Percentiles rank a stretch among this genome's conserved stretches.
Evolutionary conservation across 2,329 filamentous ascomycete genomes (phyloP).

Genomic region (Diaporthe sp.): DNA sequence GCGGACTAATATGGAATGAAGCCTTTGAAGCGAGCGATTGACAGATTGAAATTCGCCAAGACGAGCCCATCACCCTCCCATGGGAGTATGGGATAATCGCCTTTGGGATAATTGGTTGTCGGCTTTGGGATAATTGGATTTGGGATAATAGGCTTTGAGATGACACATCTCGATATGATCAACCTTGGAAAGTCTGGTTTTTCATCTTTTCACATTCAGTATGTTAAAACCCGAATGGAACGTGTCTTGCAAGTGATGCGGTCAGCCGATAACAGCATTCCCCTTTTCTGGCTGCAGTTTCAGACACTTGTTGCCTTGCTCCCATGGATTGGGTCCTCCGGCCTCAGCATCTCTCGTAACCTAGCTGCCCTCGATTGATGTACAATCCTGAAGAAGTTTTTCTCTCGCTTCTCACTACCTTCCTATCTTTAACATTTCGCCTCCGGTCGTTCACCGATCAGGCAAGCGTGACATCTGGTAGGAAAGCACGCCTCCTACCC

Average conservation of each 20-base stretch:
- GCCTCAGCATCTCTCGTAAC: not conserved
- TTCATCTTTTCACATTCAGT: not conserved
- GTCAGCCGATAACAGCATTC: not conserved
- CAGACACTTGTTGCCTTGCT: too few relatives aligned
- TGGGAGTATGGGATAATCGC: not conserved
- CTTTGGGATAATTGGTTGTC: not conserved
- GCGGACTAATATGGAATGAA: not conserved
- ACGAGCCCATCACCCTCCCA: not conserved
- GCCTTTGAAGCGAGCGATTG: fast-evolving
- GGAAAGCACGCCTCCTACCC: not conserved
- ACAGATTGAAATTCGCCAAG: not conserved
- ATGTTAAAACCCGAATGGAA: not conserved
- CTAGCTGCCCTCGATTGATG: fast-evolving
- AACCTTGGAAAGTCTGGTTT: not conserved
- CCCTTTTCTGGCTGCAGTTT: too few relatives aligned
- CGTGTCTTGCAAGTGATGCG: not conserved
- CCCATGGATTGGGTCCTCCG: too few relatives aligned
- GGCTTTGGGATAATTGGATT: not conserved
- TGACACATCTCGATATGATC: too few relatives aligned
- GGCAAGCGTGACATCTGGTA: too few relatives aligned
- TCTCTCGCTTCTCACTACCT: not conserved
- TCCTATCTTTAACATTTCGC: not conserved
- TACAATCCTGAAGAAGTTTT: too few relatives aligned
- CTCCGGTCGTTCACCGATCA: not conserved
- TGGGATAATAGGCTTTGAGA: not conserved